Percentiles rank a stretch among this genome's conserved stretches.
Conservation (phyloP, 345 rosid species). For the Odontarrhena argentea region DNA sequence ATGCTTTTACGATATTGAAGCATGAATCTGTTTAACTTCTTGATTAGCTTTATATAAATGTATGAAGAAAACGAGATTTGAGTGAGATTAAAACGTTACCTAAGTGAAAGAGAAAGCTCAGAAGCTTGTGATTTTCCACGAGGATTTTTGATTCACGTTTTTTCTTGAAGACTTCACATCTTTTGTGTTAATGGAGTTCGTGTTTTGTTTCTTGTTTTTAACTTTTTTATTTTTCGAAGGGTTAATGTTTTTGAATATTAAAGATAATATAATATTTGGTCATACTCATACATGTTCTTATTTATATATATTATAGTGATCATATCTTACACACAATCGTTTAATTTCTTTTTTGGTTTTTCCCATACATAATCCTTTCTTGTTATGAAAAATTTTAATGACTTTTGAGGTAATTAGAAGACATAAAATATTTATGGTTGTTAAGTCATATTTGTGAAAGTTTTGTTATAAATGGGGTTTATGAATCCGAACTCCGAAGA, state of each 20-base stretch:
- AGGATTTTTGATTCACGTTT: conserved; percentile 40
- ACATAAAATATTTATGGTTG: not conserved
- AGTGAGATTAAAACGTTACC: conserved; percentile 29
- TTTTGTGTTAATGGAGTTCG: conserved; percentile 26
- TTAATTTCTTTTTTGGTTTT: not conserved
- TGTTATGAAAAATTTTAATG: not conserved
- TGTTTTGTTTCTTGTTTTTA: not conserved
- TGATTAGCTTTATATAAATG: conserved; percentile 8
- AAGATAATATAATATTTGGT: not conserved
- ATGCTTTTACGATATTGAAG: conserved; percentile 25
- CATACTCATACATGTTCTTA: too few relatives aligned
- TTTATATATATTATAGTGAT: too few relatives aligned
- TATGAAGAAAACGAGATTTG: conserved; percentile 11
- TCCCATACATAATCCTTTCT: not conserved
- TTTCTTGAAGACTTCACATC: conserved; percentile 19
- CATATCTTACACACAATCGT: too few relatives aligned
- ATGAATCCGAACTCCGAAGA: not conserved
- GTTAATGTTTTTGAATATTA: not conserved
- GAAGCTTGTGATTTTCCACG: conserved; percentile 28
- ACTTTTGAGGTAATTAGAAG: not conserved
- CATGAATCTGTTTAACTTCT: conserved; percentile 23
- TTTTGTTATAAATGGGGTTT: conserved; percentile 15
- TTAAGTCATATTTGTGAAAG: not conserved
- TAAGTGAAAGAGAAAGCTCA: not conserved
- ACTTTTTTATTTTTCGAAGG: not conserved